phyloP scores from a whole-genome alignment of 345 rosid species.

The Camelina laxa region DNA sequence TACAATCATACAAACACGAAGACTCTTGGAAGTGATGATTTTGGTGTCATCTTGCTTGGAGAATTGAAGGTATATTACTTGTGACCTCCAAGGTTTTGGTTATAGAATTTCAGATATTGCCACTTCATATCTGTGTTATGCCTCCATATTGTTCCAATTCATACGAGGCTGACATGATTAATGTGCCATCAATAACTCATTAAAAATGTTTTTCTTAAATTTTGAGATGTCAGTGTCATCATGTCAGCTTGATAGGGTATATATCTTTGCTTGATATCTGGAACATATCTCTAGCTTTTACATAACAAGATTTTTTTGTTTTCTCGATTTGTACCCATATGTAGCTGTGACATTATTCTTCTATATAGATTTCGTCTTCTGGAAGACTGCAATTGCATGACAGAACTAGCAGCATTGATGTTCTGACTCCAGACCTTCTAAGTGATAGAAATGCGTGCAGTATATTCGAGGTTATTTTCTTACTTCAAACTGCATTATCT shows the following conservation, averaged over 20 bases:
- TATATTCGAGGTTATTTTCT: slow-evolving; percentile 65
- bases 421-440: slow-evolving; percentile 67
- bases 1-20: slow-evolving; percentile 49
- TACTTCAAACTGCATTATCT: slow-evolving; percentile 26
- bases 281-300: slow-evolving; percentile 25
- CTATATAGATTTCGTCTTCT: slow-evolving; percentile 59
- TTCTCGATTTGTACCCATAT: slow-evolving; percentile 6
- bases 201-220: neutral
- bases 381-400: slow-evolving; percentile 86
- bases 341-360: slow-evolving; percentile 25
- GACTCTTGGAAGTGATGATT: slow-evolving; percentile 58
- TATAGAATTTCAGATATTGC: neutral
- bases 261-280: slow-evolving; percentile 19
- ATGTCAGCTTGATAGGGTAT: slow-evolving; percentile 13
- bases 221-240: slow-evolving; percentile 20
- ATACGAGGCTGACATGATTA: slow-evolving; percentile 9
- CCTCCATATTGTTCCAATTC: neutral
- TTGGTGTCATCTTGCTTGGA: slow-evolving; percentile 70
- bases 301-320: slow-evolving; percentile 12
- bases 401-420: slow-evolving; percentile 70
- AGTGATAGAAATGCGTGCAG: slow-evolving; percentile 52
- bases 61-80: slow-evolving; percentile 63
- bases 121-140: slow-evolving; percentile 20
- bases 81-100: neutral
- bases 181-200: slow-evolving; percentile 9